Conservation (phyloP, 2,329 filamentous ascomycete species). For the Ophiobolus disseminans region DNA sequence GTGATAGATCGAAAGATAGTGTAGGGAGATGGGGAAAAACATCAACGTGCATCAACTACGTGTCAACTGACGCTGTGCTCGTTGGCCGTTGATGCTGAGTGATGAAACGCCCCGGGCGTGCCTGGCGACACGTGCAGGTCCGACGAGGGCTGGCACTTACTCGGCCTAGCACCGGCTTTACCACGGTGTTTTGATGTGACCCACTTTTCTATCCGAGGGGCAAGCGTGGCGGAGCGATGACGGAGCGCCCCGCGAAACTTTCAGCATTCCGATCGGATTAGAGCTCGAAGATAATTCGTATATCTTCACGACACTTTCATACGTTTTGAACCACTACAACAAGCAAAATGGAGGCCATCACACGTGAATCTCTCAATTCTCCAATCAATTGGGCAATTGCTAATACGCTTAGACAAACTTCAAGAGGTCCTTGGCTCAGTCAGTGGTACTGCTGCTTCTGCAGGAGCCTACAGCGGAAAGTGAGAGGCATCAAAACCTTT, state of each 20-base stretch:
- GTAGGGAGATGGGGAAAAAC: too few relatives aligned
- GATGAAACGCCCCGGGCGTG: constrained; percentile 31
- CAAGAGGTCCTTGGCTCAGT: constrained; percentile 39
- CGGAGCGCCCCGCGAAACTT: constrained; percentile 39
- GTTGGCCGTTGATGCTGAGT: not conserved
- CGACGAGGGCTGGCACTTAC: constrained; percentile 3
- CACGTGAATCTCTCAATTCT: constrained; percentile 24
- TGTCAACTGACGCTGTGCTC: not conserved
- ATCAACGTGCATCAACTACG: too few relatives aligned
- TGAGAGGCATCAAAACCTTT: constrained; percentile 26
- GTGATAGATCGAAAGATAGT: too few relatives aligned
- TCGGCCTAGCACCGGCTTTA: constrained; percentile 6
- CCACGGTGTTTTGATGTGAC: constrained; percentile 13
- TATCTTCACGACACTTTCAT: constrained; percentile 22
- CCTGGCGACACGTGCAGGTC: constrained; percentile 15
- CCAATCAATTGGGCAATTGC: constrained; percentile 13
- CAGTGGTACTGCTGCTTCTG: constrained; percentile 23
- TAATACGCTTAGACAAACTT: constrained; percentile 40
- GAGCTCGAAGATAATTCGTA: constrained; percentile 35
- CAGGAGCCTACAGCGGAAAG: constrained; percentile 41
- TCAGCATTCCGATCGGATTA: constrained; percentile 43
- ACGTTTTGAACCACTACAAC: constrained; percentile 15
- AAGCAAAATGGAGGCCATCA: constrained; percentile 49
- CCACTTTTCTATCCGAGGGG: constrained; percentile 26
- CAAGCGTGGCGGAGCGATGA: constrained; percentile 43